Evolutionary conservation across 768 basidiomycete genomes (phyloP).

Genomic region (Suillus spraguei): DNA sequence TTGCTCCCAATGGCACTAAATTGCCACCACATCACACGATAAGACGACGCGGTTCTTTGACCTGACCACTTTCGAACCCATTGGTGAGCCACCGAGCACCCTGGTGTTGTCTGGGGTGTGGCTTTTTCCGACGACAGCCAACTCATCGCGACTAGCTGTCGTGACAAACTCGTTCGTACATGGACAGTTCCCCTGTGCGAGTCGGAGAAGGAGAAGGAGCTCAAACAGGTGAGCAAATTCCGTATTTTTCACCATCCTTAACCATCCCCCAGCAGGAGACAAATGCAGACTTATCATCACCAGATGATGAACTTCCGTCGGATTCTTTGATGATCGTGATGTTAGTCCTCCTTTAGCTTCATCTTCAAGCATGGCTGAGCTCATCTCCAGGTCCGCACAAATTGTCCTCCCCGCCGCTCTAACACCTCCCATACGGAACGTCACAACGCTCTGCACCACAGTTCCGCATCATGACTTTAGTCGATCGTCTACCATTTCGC

Average conservation of each 20-base stretch:
- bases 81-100: background rate
- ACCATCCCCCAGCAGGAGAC: background rate
- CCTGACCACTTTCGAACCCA: background rate
- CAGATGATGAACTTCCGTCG: background rate
- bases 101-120: background rate
- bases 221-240: background rate
- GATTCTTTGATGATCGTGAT: background rate
- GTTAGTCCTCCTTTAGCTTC: background rate
- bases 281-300: background rate
- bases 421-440: background rate
- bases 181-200: background rate
- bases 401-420: background rate
- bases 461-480: background rate
- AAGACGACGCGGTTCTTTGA: background rate
- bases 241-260: background rate
- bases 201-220: background rate
- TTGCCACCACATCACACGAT: background rate
- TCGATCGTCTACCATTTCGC: background rate
- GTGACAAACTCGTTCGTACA: background rate
- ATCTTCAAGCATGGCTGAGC: background rate
- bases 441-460: background rate
- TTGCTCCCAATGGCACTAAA: conserved; percentile 1
- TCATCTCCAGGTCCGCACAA: background rate
- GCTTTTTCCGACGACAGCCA: background rate
- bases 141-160: background rate